Evolutionary conservation across 129 eudicot genomes (phyloP).

Genomic region (Helianthus tuberosus): DNA sequence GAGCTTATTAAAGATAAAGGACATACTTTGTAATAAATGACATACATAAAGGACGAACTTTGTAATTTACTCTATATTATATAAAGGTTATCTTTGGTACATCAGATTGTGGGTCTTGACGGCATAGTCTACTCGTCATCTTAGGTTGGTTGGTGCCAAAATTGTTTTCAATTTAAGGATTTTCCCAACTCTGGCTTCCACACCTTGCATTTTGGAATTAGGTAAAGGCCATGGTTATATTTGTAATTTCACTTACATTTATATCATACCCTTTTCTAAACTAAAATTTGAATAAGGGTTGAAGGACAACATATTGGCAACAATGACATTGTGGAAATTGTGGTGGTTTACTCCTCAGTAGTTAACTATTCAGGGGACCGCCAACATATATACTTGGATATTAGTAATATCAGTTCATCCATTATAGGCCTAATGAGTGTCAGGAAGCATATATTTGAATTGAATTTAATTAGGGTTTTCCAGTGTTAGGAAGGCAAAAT

Average conservation of each 20-base stretch:
- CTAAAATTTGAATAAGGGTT: not conserved
- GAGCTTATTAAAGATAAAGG: too few species aligned
- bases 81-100: not conserved
- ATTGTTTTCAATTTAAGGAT: not conserved
- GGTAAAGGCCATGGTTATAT: not conserved
- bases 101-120: not conserved
- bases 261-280: not conserved
- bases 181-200: not conserved
- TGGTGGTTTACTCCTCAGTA: not conserved
- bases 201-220: not conserved
- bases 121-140: not conserved
- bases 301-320: not conserved
- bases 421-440: not conserved
- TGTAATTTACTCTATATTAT: too few species aligned
- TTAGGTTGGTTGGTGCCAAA: not conserved
- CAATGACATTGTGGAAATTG: not conserved
- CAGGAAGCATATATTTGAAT: not conserved
- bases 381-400: too few species aligned
- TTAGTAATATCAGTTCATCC: too few species aligned
- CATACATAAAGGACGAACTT: too few species aligned
- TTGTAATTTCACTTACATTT: not conserved
- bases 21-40: too few species aligned
- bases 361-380: too few species aligned
- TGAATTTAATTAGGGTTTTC: not conserved
- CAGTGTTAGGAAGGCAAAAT: too few species aligned